Conservation (phyloP, 2,329 filamentous ascomycete genomes). For the Cladorrhinum sp. region DNA sequence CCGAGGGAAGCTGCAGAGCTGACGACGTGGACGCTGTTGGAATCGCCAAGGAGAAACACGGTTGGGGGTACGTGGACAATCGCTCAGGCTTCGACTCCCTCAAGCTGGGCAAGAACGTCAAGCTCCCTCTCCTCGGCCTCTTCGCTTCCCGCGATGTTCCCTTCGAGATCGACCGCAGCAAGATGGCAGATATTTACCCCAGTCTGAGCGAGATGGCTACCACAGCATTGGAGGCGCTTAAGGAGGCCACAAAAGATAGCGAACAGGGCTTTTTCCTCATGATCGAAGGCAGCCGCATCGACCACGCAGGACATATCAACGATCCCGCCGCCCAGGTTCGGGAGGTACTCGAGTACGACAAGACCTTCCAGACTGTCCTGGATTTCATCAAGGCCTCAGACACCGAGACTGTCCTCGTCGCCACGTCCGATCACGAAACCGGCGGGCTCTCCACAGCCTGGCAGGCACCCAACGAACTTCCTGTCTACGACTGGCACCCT, state of each 20-base stretch:
- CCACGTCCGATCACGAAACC: constrained; percentile 94
- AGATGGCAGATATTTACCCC: constrained; percentile 76
- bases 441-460: constrained; percentile 81
- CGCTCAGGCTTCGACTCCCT: constrained; percentile 74
- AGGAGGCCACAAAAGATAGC: constrained; percentile 74
- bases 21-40: constrained; percentile 75
- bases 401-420: constrained; percentile 76
- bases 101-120: constrained; percentile 61
- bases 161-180: constrained; percentile 86
- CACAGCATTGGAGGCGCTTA: constrained; percentile 75
- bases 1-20: constrained; percentile 73
- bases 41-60: constrained; percentile 69
- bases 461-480: constrained; percentile 54
- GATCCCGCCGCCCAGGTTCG: constrained; percentile 81
- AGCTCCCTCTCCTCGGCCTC: constrained; percentile 81
- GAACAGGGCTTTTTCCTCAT: constrained; percentile 97
- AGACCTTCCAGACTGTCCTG: constrained; percentile 75
- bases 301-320: constrained; percentile 87
- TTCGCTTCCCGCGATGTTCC: constrained; percentile 82
- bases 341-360: constrained; percentile 94
- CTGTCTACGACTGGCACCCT: constrained; percentile 75
- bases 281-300: constrained; percentile 95
- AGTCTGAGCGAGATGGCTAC: constrained; percentile 88
- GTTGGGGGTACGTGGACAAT: constrained; percentile 74
- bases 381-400: constrained; percentile 77